phyloP scores from a whole-genome alignment of 2,329 filamentous ascomycete genomes.

The Plectosphaerella sp. region DNA sequence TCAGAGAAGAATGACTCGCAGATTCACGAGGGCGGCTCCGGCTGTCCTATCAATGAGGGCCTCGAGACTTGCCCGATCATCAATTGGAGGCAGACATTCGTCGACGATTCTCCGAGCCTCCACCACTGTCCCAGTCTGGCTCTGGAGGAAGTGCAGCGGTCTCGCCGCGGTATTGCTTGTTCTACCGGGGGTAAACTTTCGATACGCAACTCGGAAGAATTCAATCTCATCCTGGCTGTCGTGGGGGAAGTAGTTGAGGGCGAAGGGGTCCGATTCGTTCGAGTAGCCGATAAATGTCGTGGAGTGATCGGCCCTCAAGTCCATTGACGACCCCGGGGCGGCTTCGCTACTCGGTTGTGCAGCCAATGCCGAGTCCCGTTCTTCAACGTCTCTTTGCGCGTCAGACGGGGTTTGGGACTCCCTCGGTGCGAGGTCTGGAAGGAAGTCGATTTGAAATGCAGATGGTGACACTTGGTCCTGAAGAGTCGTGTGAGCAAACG shows the following conservation, averaged over 20 bases:
- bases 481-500: not conserved
- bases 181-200: conserved; percentile 1
- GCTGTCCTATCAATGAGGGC: conserved; percentile 8
- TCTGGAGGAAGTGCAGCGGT: conserved; percentile 13
- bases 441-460: not conserved
- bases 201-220: conserved; percentile 19
- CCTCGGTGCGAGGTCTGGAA: not conserved
- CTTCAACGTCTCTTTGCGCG: too few species aligned
- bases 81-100: conserved; percentile 4
- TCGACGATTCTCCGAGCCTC: conserved; percentile 5
- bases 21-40: conserved; percentile 9
- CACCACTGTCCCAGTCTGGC: conserved; percentile 1
- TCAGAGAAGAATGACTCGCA: conserved; percentile 8
- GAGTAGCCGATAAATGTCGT: conserved; percentile 7
- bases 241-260: conserved; percentile 18
- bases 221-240: conserved; percentile 19
- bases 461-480: not conserved
- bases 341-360: too few species aligned
- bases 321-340: not conserved
- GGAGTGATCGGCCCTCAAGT: conserved; percentile 3
- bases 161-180: not conserved
- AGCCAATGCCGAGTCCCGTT: too few species aligned
- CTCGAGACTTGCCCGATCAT: conserved; percentile 7
- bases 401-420: not conserved
- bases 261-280: conserved; percentile 10